Base-by-base conservation (phyloP, 768 basidiomycete genomes). In the Boletus eberwhitei region DNA sequence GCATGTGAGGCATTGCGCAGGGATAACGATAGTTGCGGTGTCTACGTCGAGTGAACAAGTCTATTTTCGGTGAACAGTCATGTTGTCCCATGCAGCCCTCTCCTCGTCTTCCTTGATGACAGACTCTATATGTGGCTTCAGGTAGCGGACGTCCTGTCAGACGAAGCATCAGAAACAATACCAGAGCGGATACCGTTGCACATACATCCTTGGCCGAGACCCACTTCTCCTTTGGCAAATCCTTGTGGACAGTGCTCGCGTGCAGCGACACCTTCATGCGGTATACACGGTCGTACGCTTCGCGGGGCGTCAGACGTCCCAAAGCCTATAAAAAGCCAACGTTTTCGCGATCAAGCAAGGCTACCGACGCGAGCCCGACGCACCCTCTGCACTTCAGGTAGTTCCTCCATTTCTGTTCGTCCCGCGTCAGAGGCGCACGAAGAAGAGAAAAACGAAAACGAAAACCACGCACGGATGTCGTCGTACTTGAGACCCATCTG, bases 401-500 rank as follows among this genome's bases (percentile, higher is more conserved):
- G 80, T 73, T 95, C 93, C 70, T 93, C 90, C 50, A 87, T 75
- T 59, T 96, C 88, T 84, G 59, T 52, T 26, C 17, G 17, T 13
- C 16, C 29, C 42, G 12, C 5, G 24, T 48, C 9, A 38, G 13
- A 24, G 3, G 26, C 1, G 14, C 13, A 13, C 12, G 7, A 11
- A 32, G 24, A 26, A 26, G 6, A 26, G 24, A 2, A n/a, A n/a
- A 26, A 40, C 13, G 35, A 2, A 26, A 16, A 46, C 4, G 22
- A 16, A 40, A 14, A 0, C 59, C 50, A 82, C 91, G 72, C 62
- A 93, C 91, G 77, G 66, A 99, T 83, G 80, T 99, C 96, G 71
- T 99, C 96, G 71, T 97, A 95, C 67, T 81, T 85, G 74, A 98
- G 83, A 61, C 96, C 96, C 66, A 90, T 79, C 66, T 85, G 79